A percentile compares a stretch with the other conserved stretches of the same genome.
Evolutionary conservation across 345 rosid species (phyloP).

Genomic region (Conringia planisiliqua): DNA sequence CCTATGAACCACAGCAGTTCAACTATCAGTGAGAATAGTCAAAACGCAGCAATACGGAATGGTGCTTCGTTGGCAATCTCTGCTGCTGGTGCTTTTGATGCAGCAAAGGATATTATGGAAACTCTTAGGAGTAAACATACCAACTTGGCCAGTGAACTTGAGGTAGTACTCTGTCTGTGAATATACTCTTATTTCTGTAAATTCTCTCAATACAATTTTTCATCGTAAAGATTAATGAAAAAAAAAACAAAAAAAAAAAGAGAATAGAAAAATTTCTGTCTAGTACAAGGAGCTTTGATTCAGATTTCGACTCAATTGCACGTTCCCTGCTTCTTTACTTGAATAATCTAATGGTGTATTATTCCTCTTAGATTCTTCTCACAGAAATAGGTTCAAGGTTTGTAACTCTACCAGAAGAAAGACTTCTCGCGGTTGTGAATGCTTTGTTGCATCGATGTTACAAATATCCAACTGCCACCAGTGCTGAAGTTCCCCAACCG

Average conservation of each 20-base stretch:
- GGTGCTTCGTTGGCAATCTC: constrained; percentile 66
- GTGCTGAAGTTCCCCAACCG: constrained; percentile 96
- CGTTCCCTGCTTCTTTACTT: background rate
- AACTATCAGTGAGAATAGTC: constrained; percentile 43
- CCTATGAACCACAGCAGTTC: constrained; percentile 68
- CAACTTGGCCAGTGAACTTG: constrained; percentile 93
- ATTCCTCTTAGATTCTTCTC: background rate
- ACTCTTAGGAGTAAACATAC: constrained; percentile 90
- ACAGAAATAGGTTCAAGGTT: constrained; percentile 97
- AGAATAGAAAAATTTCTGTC: too few relatives aligned
- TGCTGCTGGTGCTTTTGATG: constrained; percentile 89
- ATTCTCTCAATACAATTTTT: too few relatives aligned
- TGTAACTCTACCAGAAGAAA: constrained; percentile 95
- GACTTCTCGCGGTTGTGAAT: constrained; percentile 95
- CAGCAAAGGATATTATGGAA: constrained; percentile 98
- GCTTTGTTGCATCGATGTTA: constrained; percentile 98
- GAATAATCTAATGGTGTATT: background rate
- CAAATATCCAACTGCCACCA: constrained; percentile 96
- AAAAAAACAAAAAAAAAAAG: too few relatives aligned
- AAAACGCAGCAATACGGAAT: constrained; percentile 51
- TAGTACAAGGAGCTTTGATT: too few relatives aligned
- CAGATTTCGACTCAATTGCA: background rate
- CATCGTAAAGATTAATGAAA: too few relatives aligned
- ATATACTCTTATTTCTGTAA: too few relatives aligned
- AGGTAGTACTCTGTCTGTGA: constrained; percentile 35